A percentile compares a stretch with the other conserved stretches of the same genome.
phyloP scores from a whole-genome alignment of 768 basidiomycete genomes.

The Trametes coccinea region DNA sequence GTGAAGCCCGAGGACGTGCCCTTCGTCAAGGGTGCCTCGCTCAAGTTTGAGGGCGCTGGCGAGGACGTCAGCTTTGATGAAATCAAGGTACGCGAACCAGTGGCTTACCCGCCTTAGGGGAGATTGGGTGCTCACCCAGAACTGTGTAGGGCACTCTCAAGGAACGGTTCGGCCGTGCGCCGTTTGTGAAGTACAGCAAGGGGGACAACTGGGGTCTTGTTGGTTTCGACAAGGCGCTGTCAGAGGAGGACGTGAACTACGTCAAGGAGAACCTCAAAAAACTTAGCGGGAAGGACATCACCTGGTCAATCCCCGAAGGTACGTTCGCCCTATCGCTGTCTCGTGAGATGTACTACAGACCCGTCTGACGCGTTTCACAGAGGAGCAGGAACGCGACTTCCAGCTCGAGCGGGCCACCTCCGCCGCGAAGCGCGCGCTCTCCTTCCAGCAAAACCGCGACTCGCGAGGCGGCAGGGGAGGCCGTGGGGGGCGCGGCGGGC shows the following conservation, averaged over 20 bases:
- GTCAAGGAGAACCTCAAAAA: conserved; percentile 66
- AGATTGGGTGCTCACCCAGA: background rate
- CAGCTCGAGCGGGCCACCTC: conserved; percentile 73
- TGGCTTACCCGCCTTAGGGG: background rate
- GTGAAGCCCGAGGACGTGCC: conserved; percentile 46
- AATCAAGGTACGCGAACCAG: conserved; percentile 44
- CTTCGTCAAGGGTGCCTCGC: conserved; percentile 44
- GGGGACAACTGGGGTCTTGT: conserved; percentile 50
- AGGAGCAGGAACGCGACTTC: conserved; percentile 71
- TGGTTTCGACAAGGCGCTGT: conserved; percentile 62
- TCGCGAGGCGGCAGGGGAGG: conserved; percentile 46
- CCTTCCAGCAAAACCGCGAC: conserved; percentile 41
- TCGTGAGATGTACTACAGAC: background rate
- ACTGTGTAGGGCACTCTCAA: conserved; percentile 43
- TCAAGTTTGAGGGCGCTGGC: conserved; percentile 53
- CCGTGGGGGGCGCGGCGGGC: conserved; percentile 40
- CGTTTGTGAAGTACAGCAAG: conserved; percentile 49
- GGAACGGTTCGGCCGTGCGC: conserved; percentile 46
- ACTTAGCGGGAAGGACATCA: conserved; percentile 63
- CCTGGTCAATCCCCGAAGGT: conserved; percentile 68
- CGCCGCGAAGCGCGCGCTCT: conserved; percentile 53
- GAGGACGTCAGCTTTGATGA: conserved; percentile 62
- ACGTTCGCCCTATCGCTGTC: conserved; percentile 21
- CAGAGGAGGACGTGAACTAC: conserved; percentile 70
- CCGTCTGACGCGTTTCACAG: conserved; percentile 36